Evolutionary conservation across 129 eudicot genomes (phyloP).

Genomic region (Tagetes patula): DNA sequence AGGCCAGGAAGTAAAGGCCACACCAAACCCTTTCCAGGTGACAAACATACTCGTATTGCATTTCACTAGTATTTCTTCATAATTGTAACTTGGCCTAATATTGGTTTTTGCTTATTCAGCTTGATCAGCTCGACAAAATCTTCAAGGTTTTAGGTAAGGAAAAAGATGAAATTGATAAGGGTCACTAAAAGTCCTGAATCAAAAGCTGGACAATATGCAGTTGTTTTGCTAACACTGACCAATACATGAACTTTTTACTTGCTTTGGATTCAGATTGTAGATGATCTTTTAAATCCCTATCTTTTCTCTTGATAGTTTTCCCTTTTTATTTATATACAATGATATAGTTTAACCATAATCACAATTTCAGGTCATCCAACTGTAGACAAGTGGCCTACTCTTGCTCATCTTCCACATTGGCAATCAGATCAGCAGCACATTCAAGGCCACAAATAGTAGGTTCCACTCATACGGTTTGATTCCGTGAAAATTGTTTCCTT

Average conservation of each 20-base stretch:
- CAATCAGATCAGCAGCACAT: conserved; percentile 76
- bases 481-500: neutral
- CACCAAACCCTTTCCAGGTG: conserved; percentile 94
- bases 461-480: conserved; percentile 20
- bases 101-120: conserved; percentile 46
- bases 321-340: neutral
- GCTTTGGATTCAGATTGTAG: conserved; percentile 12
- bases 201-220: neutral
- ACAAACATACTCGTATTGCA: neutral
- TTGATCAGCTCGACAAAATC: conserved; percentile 96
- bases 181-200: conserved; percentile 10
- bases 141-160: conserved; percentile 87
- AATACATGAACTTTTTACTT: conserved; percentile 7
- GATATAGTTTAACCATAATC: conserved; percentile 7
- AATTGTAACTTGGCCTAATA: conserved; percentile 16
- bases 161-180: conserved; percentile 2
- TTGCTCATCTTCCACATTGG: conserved; percentile 96
- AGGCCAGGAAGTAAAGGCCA: conserved; percentile 96
- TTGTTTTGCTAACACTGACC: conserved; percentile 14
- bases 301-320: neutral
- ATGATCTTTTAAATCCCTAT: neutral
- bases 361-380: conserved; percentile 83
- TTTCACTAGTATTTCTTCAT: neutral
- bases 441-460: conserved; percentile 92
- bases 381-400: conserved; percentile 91